Base-by-base conservation (phyloP, 768 basidiomycete genomes). In the Tephrocybe rancida region DNA sequence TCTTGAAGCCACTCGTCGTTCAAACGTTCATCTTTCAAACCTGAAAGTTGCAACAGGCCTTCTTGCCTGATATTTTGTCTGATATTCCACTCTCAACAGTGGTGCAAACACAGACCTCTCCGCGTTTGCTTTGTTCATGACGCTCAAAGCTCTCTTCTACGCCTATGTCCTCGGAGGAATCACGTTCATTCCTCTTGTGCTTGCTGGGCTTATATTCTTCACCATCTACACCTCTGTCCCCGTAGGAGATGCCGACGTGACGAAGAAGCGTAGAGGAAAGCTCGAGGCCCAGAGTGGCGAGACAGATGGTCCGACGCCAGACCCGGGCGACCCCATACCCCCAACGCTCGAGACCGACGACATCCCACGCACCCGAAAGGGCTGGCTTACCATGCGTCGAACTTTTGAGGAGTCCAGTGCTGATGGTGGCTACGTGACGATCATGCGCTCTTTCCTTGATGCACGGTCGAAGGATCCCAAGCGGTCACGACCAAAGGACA, bases 121-220 rank as follows among this genome's bases (percentile, higher is more conserved):
- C 21, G 16, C 25, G 24, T 37, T 43, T 27, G 44, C 43, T 46
- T 32, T 35, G 27, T 37, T 26, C 57, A 90, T 92, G 90, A 81
- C 80, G 52, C 65, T 91, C 61, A 86, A 80, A 64, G 82, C 87
- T 2, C 70, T 94, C 46, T 61, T 92, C 57, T 86, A 95, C 65
- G 89, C 89, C 29, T 97, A 97, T 70, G 72, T 97, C 55, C 76
- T 97, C 39, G 95, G 95, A 49, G 95, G 94, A 39, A 55, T 97
- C 57, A 96, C 95, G 2, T 90, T 96, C 69, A 74, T 97, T 51
- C 95, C 95, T 18, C 79, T 97, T 42, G 65, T 90, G 60, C 59
- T 92, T 62, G 71, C 81, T 58, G 72, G 68, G 21, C 55, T 81
- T 60, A 58, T 94, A 61, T 83, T 80, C 66, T 80, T 79, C 66